Evolutionary conservation across 2,329 filamentous ascomycete species (phyloP), one percentile per base, ranked within the genome.

Genomic region (Aspergillus unguis): DNA sequence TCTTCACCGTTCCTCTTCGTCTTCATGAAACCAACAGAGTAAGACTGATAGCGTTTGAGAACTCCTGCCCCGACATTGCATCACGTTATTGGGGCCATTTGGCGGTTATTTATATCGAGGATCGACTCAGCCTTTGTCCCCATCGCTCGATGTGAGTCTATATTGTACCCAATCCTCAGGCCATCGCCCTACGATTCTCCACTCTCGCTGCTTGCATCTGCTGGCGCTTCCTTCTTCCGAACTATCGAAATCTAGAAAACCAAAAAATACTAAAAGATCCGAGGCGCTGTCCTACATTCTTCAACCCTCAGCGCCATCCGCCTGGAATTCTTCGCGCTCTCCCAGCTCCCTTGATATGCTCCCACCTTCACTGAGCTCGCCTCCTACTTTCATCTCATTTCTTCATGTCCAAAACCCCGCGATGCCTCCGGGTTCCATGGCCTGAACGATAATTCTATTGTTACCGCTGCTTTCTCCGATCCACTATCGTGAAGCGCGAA

Each of bases 271-370:
- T 38, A 54, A 54, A 43, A 27, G 28, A 29, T 41, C 28, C 23
- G 28, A 46, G 36, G 11, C 49, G 35, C 29, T 35, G 37, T 49
- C 58, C 55, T 58, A 54, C 56, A 54, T 57, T 48, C 52, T 58
- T 56, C 59, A 60, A 58, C 57, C 59, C 44, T 27, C 43, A 43
- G 38, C 44, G 51, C 33, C 44, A 31, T 40, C 48, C 27, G 48
- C 47, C 42, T 44, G 51, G 48, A 41, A 45, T 56, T 48, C 48
- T 49, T 33, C 25, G 44, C 32, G 52, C 32, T 36, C 52, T 52
- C 41, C 38, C 26, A 44, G 29, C 41, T 48, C 54, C 48, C 53
- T 62, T 59, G 58, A 55, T 52, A 59, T 62, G 55, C 50, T 49
- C 55, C 49, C 38, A 55, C 47, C 53, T 51, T 43, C 54, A 32